Conservation (phyloP, 2,329 filamentous ascomycete species). For the Alternaria burnsii region DNA sequence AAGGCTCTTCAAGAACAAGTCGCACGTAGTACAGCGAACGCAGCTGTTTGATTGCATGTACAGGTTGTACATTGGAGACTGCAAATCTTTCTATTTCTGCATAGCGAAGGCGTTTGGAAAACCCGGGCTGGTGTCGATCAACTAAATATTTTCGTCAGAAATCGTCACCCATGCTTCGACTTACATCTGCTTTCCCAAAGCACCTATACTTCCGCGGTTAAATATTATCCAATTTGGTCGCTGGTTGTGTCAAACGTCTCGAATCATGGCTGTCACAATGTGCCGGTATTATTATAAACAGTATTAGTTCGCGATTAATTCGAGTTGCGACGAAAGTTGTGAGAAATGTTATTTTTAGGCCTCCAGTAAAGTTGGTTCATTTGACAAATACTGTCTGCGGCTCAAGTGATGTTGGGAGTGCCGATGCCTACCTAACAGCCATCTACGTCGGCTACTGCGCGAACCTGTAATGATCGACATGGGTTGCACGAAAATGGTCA, state of each 20-base stretch:
- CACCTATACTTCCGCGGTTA: not conserved
- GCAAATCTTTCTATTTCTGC: constrained; percentile 24
- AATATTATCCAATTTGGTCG: not conserved
- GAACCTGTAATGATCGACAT: constrained; percentile 1
- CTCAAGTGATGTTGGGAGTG: constrained; percentile 3
- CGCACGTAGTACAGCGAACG: constrained; percentile 20
- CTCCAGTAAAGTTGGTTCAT: not conserved
- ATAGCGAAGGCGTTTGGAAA: constrained; percentile 44
- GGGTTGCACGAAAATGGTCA: not conserved
- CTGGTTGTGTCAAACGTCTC: not conserved
- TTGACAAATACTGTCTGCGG: not conserved
- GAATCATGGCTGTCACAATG: not conserved
- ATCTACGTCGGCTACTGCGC: constrained; percentile 3
- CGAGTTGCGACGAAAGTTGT: not conserved
- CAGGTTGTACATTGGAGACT: not conserved
- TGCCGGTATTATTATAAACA: not conserved
- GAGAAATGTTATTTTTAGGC: not conserved
- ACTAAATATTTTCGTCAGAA: not conserved
- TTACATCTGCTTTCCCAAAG: not conserved
- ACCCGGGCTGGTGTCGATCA: not conserved
- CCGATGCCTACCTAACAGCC: not conserved
- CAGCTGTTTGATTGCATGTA: not conserved
- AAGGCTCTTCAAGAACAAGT: constrained; percentile 71
- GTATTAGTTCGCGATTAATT: not conserved
- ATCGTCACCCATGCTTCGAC: not conserved